Base-by-base conservation (phyloP, 2,329 filamentous ascomycete species). In the Cladosporium sp. region DNA sequence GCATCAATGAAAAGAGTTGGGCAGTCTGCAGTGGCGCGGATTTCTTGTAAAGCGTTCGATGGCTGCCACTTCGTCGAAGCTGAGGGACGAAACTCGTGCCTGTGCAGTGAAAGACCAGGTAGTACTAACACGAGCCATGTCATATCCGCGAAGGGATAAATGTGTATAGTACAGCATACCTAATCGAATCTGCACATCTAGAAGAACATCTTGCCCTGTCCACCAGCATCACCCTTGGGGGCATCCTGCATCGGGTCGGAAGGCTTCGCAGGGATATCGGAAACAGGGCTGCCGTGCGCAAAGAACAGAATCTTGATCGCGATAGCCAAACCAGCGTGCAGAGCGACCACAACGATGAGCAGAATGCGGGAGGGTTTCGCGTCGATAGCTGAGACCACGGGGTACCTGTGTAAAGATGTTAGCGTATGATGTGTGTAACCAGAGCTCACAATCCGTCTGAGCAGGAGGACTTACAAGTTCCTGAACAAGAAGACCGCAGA, bases 271-370 rank as follows among this genome's bases (percentile, higher is more conserved):
- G 60, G 60, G n/a, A 43, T 51, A 7, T 63, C 34, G 8, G 60
- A 56, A 23, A 63, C 60, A 3, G 60, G 60, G n/a, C 49, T 56
- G 23, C 70, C 70, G 64, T 81, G 85, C 71, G 93, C 93, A 80
- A 99, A 99, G 85, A 98, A 98, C 30, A 98, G 81, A 66, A 97
- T 89, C 85, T 98, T 98, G 80, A 99, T 98, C 5, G 94, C 91
- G 73, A 98, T 87, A 1, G 94, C 88, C 70, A 99, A 83, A n/a
- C 90, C 95, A 30, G 93, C 89, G 80, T 99, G 95, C 68, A 98
- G 83, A 32, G 86, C 85, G 32, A 98, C 85, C 28, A 99, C 93
- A 25, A 94, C 82, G 61, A 98, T 83, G 66, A 99, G 84, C 68
- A 99, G 80, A 25, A 92, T 84, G 85, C 96, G 96, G 79, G 91